A percentile compares a stretch with the other conserved stretches of the same genome.
Evolutionary conservation across 305 asterid species (phyloP).

Genomic region (Fraxinus angustifolia): DNA sequence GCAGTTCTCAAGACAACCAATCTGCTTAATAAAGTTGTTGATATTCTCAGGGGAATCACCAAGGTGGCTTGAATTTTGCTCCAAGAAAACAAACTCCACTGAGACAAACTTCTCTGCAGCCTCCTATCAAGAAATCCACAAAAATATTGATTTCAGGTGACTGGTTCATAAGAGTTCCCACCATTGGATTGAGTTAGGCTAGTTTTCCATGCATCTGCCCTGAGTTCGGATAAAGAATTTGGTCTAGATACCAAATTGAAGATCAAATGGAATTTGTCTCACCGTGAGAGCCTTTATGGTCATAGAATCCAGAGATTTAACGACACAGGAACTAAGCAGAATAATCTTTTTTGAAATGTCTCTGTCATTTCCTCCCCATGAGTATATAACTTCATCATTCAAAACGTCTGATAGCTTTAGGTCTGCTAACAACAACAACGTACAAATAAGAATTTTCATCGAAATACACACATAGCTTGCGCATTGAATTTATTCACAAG

Average conservation of each 20-base stretch:
- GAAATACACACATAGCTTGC: background rate
- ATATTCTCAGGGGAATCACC: constrained; percentile 48
- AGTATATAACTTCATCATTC: constrained; percentile 46
- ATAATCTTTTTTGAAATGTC: constrained; percentile 61
- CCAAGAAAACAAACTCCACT: constrained; percentile 65
- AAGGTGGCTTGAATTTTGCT: constrained; percentile 53
- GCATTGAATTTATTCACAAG: background rate
- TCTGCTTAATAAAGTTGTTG: constrained; percentile 53
- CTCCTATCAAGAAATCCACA: constrained; percentile 52
- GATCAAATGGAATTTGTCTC: constrained; percentile 30
- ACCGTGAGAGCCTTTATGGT: constrained; percentile 67
- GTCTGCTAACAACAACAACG: constrained; percentile 43
- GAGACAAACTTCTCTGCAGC: constrained; percentile 66
- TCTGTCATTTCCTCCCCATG: constrained; percentile 52
- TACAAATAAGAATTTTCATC: constrained; percentile 11
- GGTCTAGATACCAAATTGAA: constrained; percentile 15
- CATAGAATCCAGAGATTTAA: constrained; percentile 50
- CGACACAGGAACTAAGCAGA: constrained; percentile 50
- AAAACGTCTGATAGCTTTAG: constrained; percentile 61
- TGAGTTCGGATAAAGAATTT: background rate
- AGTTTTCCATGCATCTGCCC: background rate
- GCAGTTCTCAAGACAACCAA: constrained; percentile 68
- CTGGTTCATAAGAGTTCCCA: background rate
- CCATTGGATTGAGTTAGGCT: background rate
- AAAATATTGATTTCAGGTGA: constrained; percentile 11